Conservation (phyloP, 306 rosid genomes). For the Castanea crenata region DNA sequence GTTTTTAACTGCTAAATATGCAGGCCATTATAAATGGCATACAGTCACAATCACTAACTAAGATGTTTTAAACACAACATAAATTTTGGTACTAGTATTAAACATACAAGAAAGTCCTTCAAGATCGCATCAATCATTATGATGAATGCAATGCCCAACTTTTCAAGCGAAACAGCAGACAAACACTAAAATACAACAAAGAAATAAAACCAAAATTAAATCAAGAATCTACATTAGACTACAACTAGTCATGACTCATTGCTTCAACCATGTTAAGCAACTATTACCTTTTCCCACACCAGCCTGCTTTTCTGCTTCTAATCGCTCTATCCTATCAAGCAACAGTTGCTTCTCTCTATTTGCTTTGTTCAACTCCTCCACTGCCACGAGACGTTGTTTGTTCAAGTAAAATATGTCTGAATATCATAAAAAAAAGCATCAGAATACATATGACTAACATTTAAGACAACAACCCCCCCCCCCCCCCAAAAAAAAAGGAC, state of each 20-base stretch:
- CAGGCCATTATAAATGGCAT: not conserved
- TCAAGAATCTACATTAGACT: not conserved
- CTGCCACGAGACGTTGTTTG: slow-evolving; percentile 60
- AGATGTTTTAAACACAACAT: not conserved
- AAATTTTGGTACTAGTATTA: not conserved
- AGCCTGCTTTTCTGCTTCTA: slow-evolving; percentile 56
- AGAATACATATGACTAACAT: slow-evolving; percentile 9
- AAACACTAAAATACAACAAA: not conserved
- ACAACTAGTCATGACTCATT: slow-evolving; percentile 12
- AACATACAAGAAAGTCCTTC: not conserved
- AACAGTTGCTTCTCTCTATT: slow-evolving; percentile 54
- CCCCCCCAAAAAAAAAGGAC: not conserved
- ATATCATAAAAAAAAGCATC: not conserved
- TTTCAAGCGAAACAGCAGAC: not conserved
- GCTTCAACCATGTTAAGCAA: not conserved
- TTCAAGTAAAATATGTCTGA: slow-evolving; percentile 72
- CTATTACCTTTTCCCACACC: slow-evolving; percentile 25
- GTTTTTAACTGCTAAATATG: not conserved
- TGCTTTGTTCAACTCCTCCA: slow-evolving; percentile 53
- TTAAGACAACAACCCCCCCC: not conserved
- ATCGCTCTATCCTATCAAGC: slow-evolving; percentile 45
- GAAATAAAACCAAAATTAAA: not conserved
- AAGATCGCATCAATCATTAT: not conserved
- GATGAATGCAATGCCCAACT: not conserved
- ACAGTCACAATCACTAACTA: not conserved